Conservation (phyloP, 1,284 basidiomycete species). For the Malassezia vespertilionis region DNA sequence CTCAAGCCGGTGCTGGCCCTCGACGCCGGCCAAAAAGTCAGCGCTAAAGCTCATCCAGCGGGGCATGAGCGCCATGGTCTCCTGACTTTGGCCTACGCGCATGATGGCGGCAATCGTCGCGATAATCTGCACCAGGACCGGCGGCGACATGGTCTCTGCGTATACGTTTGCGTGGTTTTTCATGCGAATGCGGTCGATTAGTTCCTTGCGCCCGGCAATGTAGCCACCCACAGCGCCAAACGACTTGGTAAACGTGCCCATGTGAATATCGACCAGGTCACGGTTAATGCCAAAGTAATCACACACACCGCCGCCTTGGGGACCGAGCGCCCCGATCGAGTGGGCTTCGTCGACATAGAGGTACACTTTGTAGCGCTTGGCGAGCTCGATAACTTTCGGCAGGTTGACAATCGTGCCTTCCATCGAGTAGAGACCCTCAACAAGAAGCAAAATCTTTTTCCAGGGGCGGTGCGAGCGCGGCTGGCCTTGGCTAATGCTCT, state of each 20-base stretch:
- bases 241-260: conserved; percentile 99
- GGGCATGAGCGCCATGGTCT: conserved; percentile 37
- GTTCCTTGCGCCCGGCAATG: conserved; percentile 67
- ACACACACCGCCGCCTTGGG: conserved; percentile 81
- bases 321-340: conserved; percentile 88
- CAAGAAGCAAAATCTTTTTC: conserved; percentile 93
- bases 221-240: conserved; percentile 97
- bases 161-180: conserved; percentile 76
- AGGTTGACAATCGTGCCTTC: conserved; percentile 85
- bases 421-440: conserved; percentile 96
- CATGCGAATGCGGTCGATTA: conserved; percentile 72
- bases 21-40: conserved; percentile 48
- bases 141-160: conserved; percentile 79
- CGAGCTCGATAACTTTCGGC: conserved; percentile 71
- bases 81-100: conserved; percentile 53
- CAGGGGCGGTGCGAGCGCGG: conserved; percentile 93
- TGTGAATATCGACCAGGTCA: conserved; percentile 73
- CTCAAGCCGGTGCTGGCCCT: conserved; percentile 69
- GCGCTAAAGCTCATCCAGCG: conserved; percentile 36
- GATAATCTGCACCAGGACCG: conserved; percentile 80
- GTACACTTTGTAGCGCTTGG: conserved; percentile 97
- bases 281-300: conserved; percentile 90
- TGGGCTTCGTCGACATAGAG: conserved; percentile 95
- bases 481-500: conserved; percentile 92
- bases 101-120: conserved; percentile 93